Conservation (phyloP, 116 monocot species). For the Cymodocea nodosa region DNA sequence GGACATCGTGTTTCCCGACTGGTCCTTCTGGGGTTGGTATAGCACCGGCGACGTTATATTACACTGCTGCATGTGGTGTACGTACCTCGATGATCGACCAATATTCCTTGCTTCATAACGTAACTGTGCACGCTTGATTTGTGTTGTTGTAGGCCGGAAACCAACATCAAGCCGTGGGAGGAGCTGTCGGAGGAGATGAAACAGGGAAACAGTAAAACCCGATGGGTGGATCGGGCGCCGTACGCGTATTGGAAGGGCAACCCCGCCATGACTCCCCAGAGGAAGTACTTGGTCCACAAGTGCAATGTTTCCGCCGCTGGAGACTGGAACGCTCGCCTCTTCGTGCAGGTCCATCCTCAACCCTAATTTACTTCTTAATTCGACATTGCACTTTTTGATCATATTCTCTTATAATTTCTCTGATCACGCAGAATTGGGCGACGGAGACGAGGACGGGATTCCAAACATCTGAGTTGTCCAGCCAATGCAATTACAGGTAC, state of each 20-base stretch:
- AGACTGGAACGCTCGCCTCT: conserved; percentile 49
- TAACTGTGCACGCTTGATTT: too few species aligned
- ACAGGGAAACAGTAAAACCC: conserved; percentile 11
- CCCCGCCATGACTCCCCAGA: conserved; percentile 10
- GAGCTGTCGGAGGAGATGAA: conserved; percentile 11
- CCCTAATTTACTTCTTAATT: not conserved
- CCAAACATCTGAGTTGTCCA: too few species aligned
- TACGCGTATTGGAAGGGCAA: conserved; percentile 51
- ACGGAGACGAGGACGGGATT: too few species aligned
- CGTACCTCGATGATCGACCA: too few species aligned
- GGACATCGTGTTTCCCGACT: too few species aligned
- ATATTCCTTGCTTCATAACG: too few species aligned
- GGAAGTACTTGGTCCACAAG: conserved; percentile 12
- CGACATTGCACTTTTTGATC: not conserved
- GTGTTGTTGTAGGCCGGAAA: conserved; percentile 22
- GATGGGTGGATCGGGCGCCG: conserved; percentile 30
- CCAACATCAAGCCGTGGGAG: conserved; percentile 23
- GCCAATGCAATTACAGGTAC: too few species aligned
- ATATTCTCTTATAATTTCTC: not conserved
- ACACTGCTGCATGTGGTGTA: too few species aligned
- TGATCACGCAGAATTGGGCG: too few species aligned
- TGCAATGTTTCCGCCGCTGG: conserved; percentile 23
- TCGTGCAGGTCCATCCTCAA: conserved; percentile 18
- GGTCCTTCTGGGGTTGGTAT: too few species aligned
- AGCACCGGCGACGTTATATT: too few species aligned